Percentiles rank a stretch among this genome's conserved stretches.
Conservation (phyloP, 2,329 filamentous ascomycete genomes). For the Aureobasidium sp. region DNA sequence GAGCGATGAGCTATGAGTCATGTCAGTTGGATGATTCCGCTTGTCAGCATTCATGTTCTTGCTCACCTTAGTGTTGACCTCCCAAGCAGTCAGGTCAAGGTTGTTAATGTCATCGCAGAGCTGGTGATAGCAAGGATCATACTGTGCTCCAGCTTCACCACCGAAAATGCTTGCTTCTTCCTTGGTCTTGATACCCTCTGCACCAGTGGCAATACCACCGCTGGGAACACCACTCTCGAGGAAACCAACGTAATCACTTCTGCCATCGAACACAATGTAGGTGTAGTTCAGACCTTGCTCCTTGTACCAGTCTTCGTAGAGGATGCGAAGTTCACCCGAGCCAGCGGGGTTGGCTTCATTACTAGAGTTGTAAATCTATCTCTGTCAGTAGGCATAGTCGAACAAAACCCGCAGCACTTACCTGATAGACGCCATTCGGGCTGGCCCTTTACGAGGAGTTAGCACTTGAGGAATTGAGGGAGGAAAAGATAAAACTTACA, state of each 20-base stretch:
- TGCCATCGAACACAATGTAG: slow-evolving; percentile 79
- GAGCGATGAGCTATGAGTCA: slow-evolving; percentile 63
- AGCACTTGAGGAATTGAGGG: too few species aligned
- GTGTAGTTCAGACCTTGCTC: slow-evolving; percentile 70
- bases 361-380: slow-evolving; percentile 59
- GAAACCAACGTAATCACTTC: slow-evolving; percentile 84
- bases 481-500: slow-evolving; percentile 32
- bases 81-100: slow-evolving; percentile 59
- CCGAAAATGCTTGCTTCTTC: slow-evolving; percentile 74
- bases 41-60: background rate
- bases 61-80: slow-evolving; percentile 55
- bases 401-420: too few species aligned
- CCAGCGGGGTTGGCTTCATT: slow-evolving; percentile 44
- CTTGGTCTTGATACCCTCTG: slow-evolving; percentile 78
- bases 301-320: slow-evolving; percentile 73
- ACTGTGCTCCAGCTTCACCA: slow-evolving; percentile 68
- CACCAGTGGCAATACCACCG: slow-evolving; percentile 81
- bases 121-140: slow-evolving; percentile 64
- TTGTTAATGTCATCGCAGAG: slow-evolving; percentile 60
- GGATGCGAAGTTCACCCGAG: slow-evolving; percentile 71
- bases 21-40: background rate
- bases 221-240: slow-evolving; percentile 71
- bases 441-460: too few species aligned
- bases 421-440: slow-evolving; percentile 64
- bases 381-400: too few species aligned